phyloP scores from a whole-genome alignment of 306 rosid species.

The Echinosophora koreensis region DNA sequence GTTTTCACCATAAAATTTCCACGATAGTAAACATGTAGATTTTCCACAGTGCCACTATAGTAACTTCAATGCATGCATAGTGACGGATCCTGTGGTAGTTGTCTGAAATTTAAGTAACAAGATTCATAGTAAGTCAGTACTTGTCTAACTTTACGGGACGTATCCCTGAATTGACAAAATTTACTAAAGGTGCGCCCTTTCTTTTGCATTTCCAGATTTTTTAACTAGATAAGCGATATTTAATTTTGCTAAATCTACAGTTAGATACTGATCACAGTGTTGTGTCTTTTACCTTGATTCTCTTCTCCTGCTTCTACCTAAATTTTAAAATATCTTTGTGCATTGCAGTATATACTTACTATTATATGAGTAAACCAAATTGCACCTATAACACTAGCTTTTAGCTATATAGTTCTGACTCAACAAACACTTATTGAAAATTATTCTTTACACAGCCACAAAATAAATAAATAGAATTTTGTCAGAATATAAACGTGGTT shows the following conservation, averaged over 20 bases:
- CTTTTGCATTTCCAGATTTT: not conserved
- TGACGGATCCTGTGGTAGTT: slow-evolving; percentile 33
- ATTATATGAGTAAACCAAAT: slow-evolving; percentile 24
- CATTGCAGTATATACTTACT: too few species aligned
- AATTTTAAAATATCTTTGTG: too few species aligned
- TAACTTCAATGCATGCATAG: not conserved
- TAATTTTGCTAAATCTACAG: not conserved
- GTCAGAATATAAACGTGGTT: not conserved
- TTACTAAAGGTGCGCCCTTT: not conserved
- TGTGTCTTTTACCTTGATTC: not conserved
- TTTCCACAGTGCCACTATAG: slow-evolving; percentile 22
- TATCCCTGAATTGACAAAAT: slow-evolving; percentile 2
- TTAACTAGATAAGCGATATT: not conserved
- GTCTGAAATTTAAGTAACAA: not conserved
- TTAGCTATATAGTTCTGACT: slow-evolving; percentile 24
- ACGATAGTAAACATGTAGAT: too few species aligned
- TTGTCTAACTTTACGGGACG: not conserved
- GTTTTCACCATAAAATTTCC: not conserved
- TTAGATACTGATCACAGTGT: not conserved
- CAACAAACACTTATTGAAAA: not conserved
- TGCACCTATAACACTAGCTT: not conserved
- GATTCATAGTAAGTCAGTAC: slow-evolving; percentile 21
- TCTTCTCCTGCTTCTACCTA: not conserved
- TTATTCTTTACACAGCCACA: not conserved
- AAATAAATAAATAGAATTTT: too few species aligned